These are phyloP conservation scores for Cruciata laevipes DNA, from an alignment of 257 asterid species.

Conservation along the genomic window DNA sequence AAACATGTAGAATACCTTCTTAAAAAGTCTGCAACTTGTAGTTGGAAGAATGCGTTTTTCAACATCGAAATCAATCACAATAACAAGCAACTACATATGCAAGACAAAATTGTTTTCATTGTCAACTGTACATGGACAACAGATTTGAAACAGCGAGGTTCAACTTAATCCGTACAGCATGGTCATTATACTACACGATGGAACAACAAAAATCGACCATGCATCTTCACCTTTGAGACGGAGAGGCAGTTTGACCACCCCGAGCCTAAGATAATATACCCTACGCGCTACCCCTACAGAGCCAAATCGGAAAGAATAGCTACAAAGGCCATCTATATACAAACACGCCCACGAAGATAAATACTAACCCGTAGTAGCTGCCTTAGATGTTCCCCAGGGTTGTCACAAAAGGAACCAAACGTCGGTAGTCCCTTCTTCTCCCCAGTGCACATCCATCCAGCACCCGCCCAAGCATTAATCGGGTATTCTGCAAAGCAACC, in stretches of 20 bases:
- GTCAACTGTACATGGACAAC: background rate
- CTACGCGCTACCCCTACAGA: conserved; percentile 26
- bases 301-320: conserved; percentile 3
- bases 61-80: background rate
- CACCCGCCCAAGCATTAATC: conserved; percentile 85
- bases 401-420: conserved; percentile 87
- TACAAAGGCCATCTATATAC: conserved; percentile 12
- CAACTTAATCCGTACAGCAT: background rate
- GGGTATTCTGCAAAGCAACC: conserved; percentile 72
- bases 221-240: background rate
- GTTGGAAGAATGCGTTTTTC: background rate
- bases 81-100: background rate
- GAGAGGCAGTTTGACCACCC: conserved; percentile 19
- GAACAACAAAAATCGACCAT: background rate
- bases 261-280: conserved; percentile 19
- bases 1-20: too few relatives aligned
- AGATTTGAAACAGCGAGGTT: background rate
- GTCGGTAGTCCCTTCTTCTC: conserved; percentile 80
- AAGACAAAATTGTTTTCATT: background rate
- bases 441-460: conserved; percentile 89
- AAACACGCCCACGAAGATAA: background rate
- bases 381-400: conserved; percentile 54
- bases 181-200: background rate
- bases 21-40: background rate
- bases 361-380: background rate